Evolutionary conservation across 805 yeast genomes (phyloP), one percentile per base, ranked within the genome.

Genomic region (Metschnikowia colocasiae): DNA sequence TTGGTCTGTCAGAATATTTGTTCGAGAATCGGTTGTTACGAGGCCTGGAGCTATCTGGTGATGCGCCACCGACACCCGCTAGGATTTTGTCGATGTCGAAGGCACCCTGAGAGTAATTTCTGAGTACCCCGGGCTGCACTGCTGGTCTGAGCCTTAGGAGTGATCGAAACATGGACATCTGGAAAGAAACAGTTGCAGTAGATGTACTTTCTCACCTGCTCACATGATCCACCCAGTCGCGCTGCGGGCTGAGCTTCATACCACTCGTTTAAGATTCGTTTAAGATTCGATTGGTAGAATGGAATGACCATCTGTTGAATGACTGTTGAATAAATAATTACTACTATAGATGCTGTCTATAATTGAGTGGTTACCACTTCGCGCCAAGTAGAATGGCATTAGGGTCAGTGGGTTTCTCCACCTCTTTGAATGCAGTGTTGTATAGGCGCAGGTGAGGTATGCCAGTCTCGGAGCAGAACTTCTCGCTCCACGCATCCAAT

Each of bases 321-420:
- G n/a, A n/a, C 22, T 13, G 4, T n/a, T 22, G 16, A 35, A 35
- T 35, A 22, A 20, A n/a, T 35, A 22, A 15, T 15, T 16, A 25
- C 16, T n/a, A 25, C 15, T 22, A 38, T 25, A 7, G 41, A 26
- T 22, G 8, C 22, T 15, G 23, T 12, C 39, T 27, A 22, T 13
- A 1, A 1, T 3, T 6, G 15, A 6, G 32, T n/a, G 32, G 32
- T 29, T n/a, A 81, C 86, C 86, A 81, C 51, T 76, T 79, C 13
- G 79, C 77, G 3, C 83, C 83, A 22, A 81, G 66, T 43, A 80
- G 61, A 13, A 76, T 62, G 6, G 76, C 61, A 20, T 68, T 62
- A 3, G 74, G 71, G 53, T 78, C 83, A 4, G 73, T 73, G 9
- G 81, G 76, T 52, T 75, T 71, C 43, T 76, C 83, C 41, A 81